A percentile compares a stretch with the other conserved stretches of the same genome.
These are phyloP conservation scores for Eimeria sp. DNA, from an alignment of 169 alveolate species.

Conservation along the genomic window DNA sequence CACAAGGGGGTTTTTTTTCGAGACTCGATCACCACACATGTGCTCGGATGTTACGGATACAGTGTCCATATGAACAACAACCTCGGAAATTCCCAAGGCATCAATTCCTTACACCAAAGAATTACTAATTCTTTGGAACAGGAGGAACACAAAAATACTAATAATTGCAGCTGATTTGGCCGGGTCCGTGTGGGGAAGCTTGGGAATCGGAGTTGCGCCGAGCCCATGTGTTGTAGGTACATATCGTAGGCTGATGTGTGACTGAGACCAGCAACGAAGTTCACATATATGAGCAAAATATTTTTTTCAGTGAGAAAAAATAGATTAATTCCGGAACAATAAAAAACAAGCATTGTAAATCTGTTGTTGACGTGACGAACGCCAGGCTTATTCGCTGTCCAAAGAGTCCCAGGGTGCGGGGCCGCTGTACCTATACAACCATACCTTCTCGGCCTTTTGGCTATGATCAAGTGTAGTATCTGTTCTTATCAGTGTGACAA, in stretches of 20 bases:
- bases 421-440: background rate
- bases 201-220: too few species aligned
- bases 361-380: background rate
- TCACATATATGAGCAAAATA: background rate
- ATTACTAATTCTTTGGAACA: too few species aligned
- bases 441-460: constrained; percentile 99
- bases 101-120: background rate
- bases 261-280: too few species aligned
- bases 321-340: background rate
- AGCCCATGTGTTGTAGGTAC: too few species aligned
- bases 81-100: background rate
- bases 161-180: background rate
- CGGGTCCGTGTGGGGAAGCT: too few species aligned
- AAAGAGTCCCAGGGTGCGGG: constrained; percentile 1
- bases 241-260: too few species aligned
- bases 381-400: constrained; percentile 52
- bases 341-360: background rate
- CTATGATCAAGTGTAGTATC: constrained; percentile 98
- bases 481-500: constrained; percentile 98
- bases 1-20: background rate
- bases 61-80: too few species aligned
- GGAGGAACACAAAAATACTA: background rate
- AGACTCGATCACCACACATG: background rate
- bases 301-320: background rate
- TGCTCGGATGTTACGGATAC: background rate